Evolutionary conservation across 2,329 filamentous ascomycete species (phyloP).

Genomic region (Exophiala calicioides): DNA sequence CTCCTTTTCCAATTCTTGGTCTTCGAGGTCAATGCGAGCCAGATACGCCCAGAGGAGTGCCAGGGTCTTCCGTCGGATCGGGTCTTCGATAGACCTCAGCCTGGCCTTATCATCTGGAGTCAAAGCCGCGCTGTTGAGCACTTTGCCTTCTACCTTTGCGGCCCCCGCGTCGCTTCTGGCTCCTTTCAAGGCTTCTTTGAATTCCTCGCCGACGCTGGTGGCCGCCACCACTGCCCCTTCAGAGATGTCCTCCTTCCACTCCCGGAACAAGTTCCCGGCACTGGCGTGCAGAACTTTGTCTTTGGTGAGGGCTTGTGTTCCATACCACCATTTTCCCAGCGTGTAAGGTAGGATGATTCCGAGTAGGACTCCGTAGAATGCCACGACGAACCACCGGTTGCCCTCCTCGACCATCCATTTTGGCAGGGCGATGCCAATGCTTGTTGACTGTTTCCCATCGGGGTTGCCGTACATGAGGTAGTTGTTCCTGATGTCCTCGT

Average conservation of each 20-base stretch:
- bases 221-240: slow-evolving; percentile 77
- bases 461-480: slow-evolving; percentile 94
- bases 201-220: slow-evolving; percentile 84
- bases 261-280: slow-evolving; percentile 90
- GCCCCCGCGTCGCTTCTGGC: slow-evolving; percentile 78
- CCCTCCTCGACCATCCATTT: slow-evolving; percentile 90
- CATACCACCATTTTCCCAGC: slow-evolving; percentile 98
- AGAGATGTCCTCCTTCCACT: slow-evolving; percentile 82
- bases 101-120: slow-evolving; percentile 72
- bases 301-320: slow-evolving; percentile 87
- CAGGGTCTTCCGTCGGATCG: slow-evolving; percentile 78
- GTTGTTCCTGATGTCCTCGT: slow-evolving; percentile 96
- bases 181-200: slow-evolving; percentile 71
- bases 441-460: slow-evolving; percentile 96
- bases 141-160: slow-evolving; percentile 78
- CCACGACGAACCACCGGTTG: slow-evolving; percentile 90
- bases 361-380: slow-evolving; percentile 84
- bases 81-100: slow-evolving; percentile 78
- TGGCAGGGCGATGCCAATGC: slow-evolving; percentile 93
- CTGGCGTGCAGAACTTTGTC: slow-evolving; percentile 91
- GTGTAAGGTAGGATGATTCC: slow-evolving; percentile 89
- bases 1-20: slow-evolving; percentile 69
- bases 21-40: slow-evolving; percentile 80
- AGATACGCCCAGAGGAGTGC: slow-evolving; percentile 94
- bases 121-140: slow-evolving; percentile 67